Percentiles rank a stretch among this genome's conserved stretches.
Conservation (phyloP, 202 grass and related monocot genomes). For the Tripidium arundinaceum region DNA sequence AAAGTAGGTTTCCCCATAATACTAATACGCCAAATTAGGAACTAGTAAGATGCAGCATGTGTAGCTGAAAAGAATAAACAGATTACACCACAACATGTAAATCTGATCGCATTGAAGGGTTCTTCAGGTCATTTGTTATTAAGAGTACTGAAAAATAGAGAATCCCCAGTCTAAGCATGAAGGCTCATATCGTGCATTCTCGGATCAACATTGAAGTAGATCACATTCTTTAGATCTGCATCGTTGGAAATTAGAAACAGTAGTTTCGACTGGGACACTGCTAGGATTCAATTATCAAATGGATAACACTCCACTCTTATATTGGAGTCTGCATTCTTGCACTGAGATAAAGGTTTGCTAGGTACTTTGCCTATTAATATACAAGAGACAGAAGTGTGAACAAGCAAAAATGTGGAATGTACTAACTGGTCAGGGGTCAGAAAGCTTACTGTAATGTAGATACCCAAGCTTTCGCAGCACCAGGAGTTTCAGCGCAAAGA, state of each 20-base stretch:
- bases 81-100: conserved; percentile 8
- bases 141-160: background rate
- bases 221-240: background rate
- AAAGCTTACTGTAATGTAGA: too few species aligned
- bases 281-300: background rate
- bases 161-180: background rate
- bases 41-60: background rate
- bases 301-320: too few species aligned
- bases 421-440: too few species aligned
- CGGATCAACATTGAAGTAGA: background rate
- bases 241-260: background rate
- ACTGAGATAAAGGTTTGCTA: too few species aligned
- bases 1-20: background rate
- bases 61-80: background rate
- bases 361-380: too few species aligned
- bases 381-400: too few species aligned
- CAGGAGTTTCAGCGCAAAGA: too few species aligned
- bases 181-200: background rate
- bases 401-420: too few species aligned
- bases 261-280: background rate
- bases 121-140: conserved; percentile 21
- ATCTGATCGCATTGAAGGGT: background rate
- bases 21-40: background rate
- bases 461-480: too few species aligned
- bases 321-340: too few species aligned